A percentile compares a stretch with the other conserved stretches of the same genome.
Conservation (phyloP, 257 asterid genomes). For the Plantago major region DNA sequence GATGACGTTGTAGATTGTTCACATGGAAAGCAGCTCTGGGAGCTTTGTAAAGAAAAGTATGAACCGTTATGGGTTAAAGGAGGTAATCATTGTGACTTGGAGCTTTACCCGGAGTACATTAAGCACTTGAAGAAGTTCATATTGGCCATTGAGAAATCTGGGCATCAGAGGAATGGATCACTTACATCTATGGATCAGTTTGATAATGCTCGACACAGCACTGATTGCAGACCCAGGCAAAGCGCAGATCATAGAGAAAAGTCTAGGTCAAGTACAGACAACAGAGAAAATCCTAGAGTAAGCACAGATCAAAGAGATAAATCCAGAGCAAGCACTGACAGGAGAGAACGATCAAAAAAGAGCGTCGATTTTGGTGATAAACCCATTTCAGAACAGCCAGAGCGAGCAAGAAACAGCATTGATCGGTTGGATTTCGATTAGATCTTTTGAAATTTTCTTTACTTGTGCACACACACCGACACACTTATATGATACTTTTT, state of each 20-base stretch:
- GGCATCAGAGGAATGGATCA: conserved; percentile 42
- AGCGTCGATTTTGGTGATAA: conserved; percentile 52
- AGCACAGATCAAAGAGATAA: conserved; percentile 65
- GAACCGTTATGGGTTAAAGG: conserved; percentile 94
- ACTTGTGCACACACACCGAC: too few relatives aligned
- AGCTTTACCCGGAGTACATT: conserved; percentile 84
- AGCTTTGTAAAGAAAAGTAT: conserved; percentile 80
- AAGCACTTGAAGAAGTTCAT: conserved; percentile 86
- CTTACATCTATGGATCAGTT: conserved; percentile 34
- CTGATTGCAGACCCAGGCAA: conserved; percentile 67
- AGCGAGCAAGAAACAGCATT: conserved; percentile 87
- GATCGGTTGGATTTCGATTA: conserved; percentile 78
- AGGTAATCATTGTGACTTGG: conserved; percentile 94
- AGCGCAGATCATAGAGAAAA: conserved; percentile 79
- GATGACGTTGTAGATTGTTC: conserved; percentile 91
- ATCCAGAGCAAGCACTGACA: conserved; percentile 62
- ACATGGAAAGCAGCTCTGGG: conserved; percentile 94
- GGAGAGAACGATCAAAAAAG: conserved; percentile 60
- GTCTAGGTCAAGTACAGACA: conserved; percentile 70
- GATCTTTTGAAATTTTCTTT: conserved; percentile 28
- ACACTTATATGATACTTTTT: too few relatives aligned
- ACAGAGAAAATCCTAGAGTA: conserved; percentile 55
- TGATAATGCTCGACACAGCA: conserved; percentile 55
- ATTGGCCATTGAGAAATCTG: conserved; percentile 68
- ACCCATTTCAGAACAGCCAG: conserved; percentile 62